Evolutionary conservation across 1,284 basidiomycete genomes (phyloP), one percentile per base, ranked within the genome.

Genomic region (Pholiota adiposa): DNA sequence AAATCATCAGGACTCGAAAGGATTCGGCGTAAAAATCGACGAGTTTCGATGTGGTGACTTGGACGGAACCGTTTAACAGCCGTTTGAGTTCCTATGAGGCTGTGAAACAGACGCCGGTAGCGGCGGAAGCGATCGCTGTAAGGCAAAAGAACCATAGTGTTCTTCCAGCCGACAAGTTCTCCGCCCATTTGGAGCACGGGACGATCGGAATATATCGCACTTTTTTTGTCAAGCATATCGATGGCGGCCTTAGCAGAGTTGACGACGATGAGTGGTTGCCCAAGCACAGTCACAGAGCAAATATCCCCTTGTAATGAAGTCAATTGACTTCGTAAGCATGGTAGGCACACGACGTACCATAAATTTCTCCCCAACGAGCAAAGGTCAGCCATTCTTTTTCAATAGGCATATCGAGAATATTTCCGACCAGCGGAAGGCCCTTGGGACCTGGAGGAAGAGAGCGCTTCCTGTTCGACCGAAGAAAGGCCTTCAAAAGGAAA

Each of bases 131-230:
- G 80, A 65, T 86, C 82, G 58, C 84, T 84, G 67, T 88, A 89
- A 25, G 80, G 84, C 49, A 83, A 73, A 56, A 90, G 79, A 16
- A 81, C 85, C 29, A 89, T 76, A 0, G 83, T 82, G 59, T 86
- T 77, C 62, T 85, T 84, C 88, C 87, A 90, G 43, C 88, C 88
- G 25, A 87, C 79, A 14, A 89, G 79, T 68, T 90, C 86, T 53
- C 84, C 84, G 41, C 81, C 83, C 84, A 85, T 83, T 21, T 79
- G 79, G 25, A 82, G 69, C 31, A 75, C 72, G 0, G 89, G 88
- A n/a, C 89, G 82, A 65, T 88, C 86, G 5, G 89, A 89, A 71
- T 89, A 90, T 54, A 84, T 83, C n/a, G 82, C 74, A 58, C 84
- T 85, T 66, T 87, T 85, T 73, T 85, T 87, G 69, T 90, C 86